Base-by-base conservation (phyloP, 2,329 filamentous ascomycete species). In the Dactylellina leptospora region DNA sequence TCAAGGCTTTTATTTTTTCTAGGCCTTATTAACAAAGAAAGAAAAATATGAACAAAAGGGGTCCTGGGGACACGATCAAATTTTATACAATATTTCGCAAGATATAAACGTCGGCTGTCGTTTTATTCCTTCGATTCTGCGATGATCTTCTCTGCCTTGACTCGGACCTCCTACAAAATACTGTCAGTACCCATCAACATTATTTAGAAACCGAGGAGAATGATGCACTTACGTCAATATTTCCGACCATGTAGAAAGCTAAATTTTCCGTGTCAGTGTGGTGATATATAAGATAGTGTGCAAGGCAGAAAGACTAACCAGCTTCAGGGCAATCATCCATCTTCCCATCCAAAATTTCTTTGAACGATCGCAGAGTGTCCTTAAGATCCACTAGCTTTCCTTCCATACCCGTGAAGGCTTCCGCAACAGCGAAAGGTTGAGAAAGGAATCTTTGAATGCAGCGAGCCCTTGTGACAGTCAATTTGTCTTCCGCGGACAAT, bases 391-490 rank as follows among this genome's bases (percentile, higher is more conserved):
- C 95, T 78, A 99, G 90, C 84, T 88, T 87, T 84, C 95, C 95
- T 89, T 97, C 91, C 82, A 97, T 97, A 87, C 87, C 87, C 78
- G 83, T 85, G 80, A 85, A 85, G 60, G 85, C 87, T 81, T 89
- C 85, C 77, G 87, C 87, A 79, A 89, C 95, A 79, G 95, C 95
- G 88, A 99, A 99, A 81, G 95, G 95, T 87, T 99, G 95, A 84
- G 88, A 91, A 87, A 99, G 87, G 92, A 99, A 99, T 90, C 93
- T 91, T 88, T 99, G 95, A 82, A 99, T 90, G 88, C 97, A 97
- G 87, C 95, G 93, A 83, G 95, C 95, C 89, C 95, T 95, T 90
- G 99, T 95, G 87, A 99, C 95, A 79, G 95, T 97, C 80, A 99
- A 89, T 90, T 99, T 97, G 84, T 99, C 95, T 79, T 91, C 90